Conservation (phyloP, 306 rosid species). For the Vigna unguiculata region DNA sequence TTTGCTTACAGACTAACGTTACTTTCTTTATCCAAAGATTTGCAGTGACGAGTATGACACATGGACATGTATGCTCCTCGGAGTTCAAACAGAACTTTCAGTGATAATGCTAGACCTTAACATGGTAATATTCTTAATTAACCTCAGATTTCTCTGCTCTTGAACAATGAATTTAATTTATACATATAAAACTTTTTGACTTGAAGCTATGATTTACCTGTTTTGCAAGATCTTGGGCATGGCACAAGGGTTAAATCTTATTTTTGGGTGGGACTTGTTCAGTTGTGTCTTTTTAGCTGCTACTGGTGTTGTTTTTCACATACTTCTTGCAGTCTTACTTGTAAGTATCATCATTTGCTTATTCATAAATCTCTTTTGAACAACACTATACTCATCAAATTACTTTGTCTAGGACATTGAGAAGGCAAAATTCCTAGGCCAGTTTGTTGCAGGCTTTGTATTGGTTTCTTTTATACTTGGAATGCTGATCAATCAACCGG, state of each 20-base stretch:
- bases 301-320: conserved; percentile 63
- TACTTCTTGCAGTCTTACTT: conserved; percentile 71
- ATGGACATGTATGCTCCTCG: conserved; percentile 80
- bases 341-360: conserved; percentile 58
- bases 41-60: conserved; percentile 86
- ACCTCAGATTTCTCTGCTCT: conserved; percentile 19
- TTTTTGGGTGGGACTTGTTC: conserved; percentile 96
- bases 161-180: conserved; percentile 17
- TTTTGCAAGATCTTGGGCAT: conserved; percentile 82
- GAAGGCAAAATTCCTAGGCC: conserved; percentile 64
- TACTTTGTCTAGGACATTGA: conserved; percentile 65
- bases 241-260: conserved; percentile 88
- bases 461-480: conserved; percentile 71
- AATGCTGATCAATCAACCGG: conserved; percentile 68
- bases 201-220: conserved; percentile 42
- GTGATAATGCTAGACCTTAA: conserved; percentile 85
- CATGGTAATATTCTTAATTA: conserved; percentile 64
- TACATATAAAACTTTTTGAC: conserved; percentile 24
- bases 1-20: conserved; percentile 33
- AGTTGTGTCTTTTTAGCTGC: conserved; percentile 89
- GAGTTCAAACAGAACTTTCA: conserved; percentile 88
- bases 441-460: conserved; percentile 67
- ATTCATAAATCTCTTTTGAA: conserved; percentile 11
- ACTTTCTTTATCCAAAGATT: conserved; percentile 59
- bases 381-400: conserved; percentile 28